phyloP scores from a whole-genome alignment of 208 protist species.

The Trichomonas vaginalis region DNA sequence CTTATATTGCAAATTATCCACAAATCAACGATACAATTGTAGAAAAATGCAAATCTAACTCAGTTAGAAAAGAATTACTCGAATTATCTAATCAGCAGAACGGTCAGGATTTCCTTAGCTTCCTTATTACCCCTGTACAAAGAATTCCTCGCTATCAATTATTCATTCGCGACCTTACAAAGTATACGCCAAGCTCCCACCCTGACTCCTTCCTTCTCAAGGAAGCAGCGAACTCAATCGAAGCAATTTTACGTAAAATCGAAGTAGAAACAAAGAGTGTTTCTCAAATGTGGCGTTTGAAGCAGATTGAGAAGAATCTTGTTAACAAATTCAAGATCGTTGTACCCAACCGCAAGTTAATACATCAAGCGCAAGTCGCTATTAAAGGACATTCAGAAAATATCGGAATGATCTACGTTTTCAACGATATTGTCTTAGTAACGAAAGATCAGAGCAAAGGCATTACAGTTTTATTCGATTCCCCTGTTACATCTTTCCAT shows the following conservation, averaged over 20 bases:
- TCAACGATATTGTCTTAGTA: neutral
- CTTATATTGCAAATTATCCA: neutral
- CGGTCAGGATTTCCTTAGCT: neutral
- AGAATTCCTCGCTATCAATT: constrained; percentile 4
- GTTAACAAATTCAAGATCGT: neutral
- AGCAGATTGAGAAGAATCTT: neutral
- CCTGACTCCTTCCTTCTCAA: neutral
- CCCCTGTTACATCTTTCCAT: neutral
- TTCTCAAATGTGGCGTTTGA: neutral
- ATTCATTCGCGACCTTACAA: neutral
- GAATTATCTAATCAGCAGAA: neutral
- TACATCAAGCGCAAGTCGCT: neutral
- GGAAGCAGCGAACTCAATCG: neutral
- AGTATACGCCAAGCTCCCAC: neutral
- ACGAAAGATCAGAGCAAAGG: neutral
- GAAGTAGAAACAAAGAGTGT: neutral
- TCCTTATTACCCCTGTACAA: neutral
- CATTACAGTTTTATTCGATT: neutral
- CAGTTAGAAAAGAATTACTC: neutral
- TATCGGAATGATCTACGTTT: neutral
- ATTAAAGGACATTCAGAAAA: neutral
- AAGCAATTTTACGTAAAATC: neutral
- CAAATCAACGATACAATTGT: neutral
- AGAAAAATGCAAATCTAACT: neutral
- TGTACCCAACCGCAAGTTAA: neutral